These are phyloP conservation scores for Boeremia exigua DNA, from an alignment of 2,329 filamentous ascomycete species.

Conservation along the genomic window DNA sequence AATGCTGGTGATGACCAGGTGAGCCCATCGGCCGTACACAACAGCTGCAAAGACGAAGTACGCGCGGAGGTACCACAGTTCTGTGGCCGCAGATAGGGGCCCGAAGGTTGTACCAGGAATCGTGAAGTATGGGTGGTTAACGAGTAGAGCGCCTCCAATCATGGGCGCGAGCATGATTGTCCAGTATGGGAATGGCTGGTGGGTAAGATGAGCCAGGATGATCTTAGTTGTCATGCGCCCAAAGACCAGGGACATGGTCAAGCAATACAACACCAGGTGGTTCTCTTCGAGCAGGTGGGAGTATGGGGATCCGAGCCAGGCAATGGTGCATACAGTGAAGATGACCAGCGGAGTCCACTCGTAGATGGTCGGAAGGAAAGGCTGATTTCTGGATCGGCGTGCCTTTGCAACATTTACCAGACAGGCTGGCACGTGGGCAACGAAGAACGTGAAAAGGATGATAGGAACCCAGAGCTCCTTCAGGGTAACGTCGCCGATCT, in stretches of 20 bases:
- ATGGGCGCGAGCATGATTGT: slow-evolving; percentile 89
- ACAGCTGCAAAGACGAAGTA: slow-evolving; percentile 84
- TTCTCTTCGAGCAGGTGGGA: slow-evolving; percentile 82
- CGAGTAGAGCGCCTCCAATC: slow-evolving; percentile 80
- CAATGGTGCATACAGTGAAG: slow-evolving; percentile 74
- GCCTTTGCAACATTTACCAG: slow-evolving; percentile 83
- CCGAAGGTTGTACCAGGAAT: slow-evolving; percentile 56
- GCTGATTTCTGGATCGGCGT: slow-evolving; percentile 72
- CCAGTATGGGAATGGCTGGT: slow-evolving; percentile 96
- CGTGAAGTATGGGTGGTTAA: slow-evolving; percentile 76
- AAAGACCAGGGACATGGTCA: slow-evolving; percentile 96
- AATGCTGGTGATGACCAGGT: slow-evolving; percentile 87
- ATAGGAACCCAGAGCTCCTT: slow-evolving; percentile 84
- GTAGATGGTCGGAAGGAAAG: slow-evolving; percentile 81
- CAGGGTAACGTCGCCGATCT: slow-evolving; percentile 77
- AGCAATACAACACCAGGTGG: slow-evolving; percentile 87
- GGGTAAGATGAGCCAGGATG: slow-evolving; percentile 92
- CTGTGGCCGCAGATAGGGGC: slow-evolving; percentile 67
- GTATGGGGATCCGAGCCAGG: slow-evolving; percentile 90
- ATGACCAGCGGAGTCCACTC: slow-evolving; percentile 93
- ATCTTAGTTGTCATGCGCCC: slow-evolving; percentile 99
- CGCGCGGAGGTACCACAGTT: slow-evolving; percentile 80
- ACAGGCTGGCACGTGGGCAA: slow-evolving; percentile 83
- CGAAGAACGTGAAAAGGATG: slow-evolving; percentile 54
- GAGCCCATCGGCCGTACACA: slow-evolving; percentile 94